Conservation (phyloP, 2,329 filamentous ascomycete genomes). For the Plenodomus lindquistii region DNA sequence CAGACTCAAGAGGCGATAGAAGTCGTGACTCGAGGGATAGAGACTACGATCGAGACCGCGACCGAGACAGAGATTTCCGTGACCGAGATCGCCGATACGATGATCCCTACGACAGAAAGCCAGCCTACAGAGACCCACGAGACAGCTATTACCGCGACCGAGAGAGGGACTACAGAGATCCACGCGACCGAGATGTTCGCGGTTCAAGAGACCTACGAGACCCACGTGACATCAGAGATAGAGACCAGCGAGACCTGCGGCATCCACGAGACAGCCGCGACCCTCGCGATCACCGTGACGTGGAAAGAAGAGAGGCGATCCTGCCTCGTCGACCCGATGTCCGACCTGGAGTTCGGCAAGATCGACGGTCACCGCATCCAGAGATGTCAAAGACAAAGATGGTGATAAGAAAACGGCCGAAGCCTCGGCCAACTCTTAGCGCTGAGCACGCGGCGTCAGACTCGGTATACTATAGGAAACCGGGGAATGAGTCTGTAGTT, state of each 20-base stretch:
- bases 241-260: slow-evolving; percentile 18
- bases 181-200: slow-evolving; percentile 29
- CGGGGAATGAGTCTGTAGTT: slow-evolving; percentile 95
- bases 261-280: slow-evolving; percentile 27
- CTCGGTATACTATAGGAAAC: slow-evolving; percentile 92
- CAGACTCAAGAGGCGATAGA: slow-evolving; percentile 29
- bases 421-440: slow-evolving; percentile 70
- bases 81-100: slow-evolving; percentile 47
- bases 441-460: slow-evolving; percentile 76
- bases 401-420: slow-evolving; percentile 69
- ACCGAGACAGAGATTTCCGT: slow-evolving; percentile 48
- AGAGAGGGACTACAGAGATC: slow-evolving; percentile 20
- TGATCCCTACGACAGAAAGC: slow-evolving; percentile 29
- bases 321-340: slow-evolving; percentile 32
- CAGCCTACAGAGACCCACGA: slow-evolving; percentile 28
- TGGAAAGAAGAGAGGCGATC: slow-evolving; percentile 37
- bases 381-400: slow-evolving; percentile 56
- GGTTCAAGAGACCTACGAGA: slow-evolving; percentile 19
- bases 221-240: slow-evolving; percentile 23
- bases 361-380: slow-evolving; percentile 44
- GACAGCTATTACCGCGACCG: slow-evolving; percentile 23
- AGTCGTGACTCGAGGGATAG: slow-evolving; percentile 26
- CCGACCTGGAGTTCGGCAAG: slow-evolving; percentile 43
- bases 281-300: slow-evolving; percentile 17
- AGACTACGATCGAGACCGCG: slow-evolving; percentile 26